A percentile compares a stretch with the other conserved stretches of the same genome.
These are phyloP conservation scores for Grosmannia clavigera DNA, from an alignment of 2,329 filamentous ascomycete species.

Conservation along the genomic window DNA sequence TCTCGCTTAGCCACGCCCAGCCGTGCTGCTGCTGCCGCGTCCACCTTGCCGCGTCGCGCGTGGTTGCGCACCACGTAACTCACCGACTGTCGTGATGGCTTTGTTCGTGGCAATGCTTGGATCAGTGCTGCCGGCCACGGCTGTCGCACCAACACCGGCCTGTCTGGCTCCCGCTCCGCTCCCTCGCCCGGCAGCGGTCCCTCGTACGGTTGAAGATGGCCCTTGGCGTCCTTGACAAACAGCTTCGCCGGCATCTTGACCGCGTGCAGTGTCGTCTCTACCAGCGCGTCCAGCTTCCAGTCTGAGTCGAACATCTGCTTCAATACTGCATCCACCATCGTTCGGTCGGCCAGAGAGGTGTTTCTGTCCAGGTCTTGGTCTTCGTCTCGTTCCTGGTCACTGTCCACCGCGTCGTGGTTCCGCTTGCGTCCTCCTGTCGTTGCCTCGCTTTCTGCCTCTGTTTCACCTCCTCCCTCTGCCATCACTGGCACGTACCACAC, in stretches of 20 bases:
- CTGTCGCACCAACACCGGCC: slow-evolving; percentile 58
- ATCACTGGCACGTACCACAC: slow-evolving; percentile 67
- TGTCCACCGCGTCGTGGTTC: slow-evolving; percentile 6
- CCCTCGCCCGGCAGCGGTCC: slow-evolving; percentile 49
- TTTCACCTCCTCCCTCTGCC: slow-evolving; percentile 13
- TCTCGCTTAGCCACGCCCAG: slow-evolving; percentile 49
- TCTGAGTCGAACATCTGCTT: slow-evolving; percentile 66
- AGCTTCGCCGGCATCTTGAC: slow-evolving; percentile 57
- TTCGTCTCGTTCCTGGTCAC: slow-evolving; percentile 10
- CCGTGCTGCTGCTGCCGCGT: slow-evolving; percentile 47
- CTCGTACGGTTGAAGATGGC: slow-evolving; percentile 54
- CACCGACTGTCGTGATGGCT: slow-evolving; percentile 54
- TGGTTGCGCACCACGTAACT: slow-evolving; percentile 79
- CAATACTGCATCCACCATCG: slow-evolving; percentile 50
- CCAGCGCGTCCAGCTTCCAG: slow-evolving; percentile 60
- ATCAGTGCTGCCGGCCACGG: slow-evolving; percentile 68
- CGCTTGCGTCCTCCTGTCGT: slow-evolving; percentile 20
- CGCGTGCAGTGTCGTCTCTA: slow-evolving; percentile 52
- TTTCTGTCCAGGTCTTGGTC: neutral
- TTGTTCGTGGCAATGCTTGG: slow-evolving; percentile 52
- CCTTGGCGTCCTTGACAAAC: slow-evolving; percentile 53
- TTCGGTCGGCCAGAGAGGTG: slow-evolving; percentile 23
- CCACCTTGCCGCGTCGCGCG: slow-evolving; percentile 69
- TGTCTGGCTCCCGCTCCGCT: slow-evolving; percentile 37
- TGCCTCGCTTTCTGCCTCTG: neutral